Evolutionary conservation across 805 yeast genomes (phyloP).

Genomic region (Komagataella ulmi): DNA sequence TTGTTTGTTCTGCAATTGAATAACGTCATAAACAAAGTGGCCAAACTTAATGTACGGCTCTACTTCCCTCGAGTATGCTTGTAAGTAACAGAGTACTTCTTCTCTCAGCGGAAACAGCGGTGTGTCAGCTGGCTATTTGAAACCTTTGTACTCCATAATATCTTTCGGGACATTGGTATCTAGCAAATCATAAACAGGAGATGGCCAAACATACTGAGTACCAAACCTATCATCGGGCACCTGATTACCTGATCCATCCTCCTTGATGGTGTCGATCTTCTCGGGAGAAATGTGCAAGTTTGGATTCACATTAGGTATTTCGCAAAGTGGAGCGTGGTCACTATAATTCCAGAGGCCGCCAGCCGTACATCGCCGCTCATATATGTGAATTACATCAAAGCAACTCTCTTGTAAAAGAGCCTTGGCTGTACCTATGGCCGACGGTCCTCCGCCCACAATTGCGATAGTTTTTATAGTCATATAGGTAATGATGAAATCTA

Average conservation of each 20-base stretch:
- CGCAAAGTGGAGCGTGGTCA: slow-evolving; percentile 3
- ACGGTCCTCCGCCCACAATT: slow-evolving; percentile 70
- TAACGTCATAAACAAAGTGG: slow-evolving; percentile 32
- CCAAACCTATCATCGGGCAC: slow-evolving; percentile 2
- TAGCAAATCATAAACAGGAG: slow-evolving; percentile 49
- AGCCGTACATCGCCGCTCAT: slow-evolving; percentile 40
- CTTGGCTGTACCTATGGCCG: slow-evolving; percentile 53
- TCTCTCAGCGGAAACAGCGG: slow-evolving; percentile 43
- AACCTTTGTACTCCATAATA: slow-evolving; percentile 52
- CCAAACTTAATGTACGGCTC: slow-evolving; percentile 25
- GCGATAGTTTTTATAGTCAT: slow-evolving; percentile 28
- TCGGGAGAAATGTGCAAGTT: background rate
- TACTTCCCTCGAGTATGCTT: slow-evolving; percentile 32
- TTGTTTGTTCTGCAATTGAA: slow-evolving; percentile 10
- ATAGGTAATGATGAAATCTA: background rate
- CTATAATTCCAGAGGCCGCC: slow-evolving; percentile 75
- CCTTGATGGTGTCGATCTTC: background rate
- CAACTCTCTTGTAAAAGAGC: slow-evolving; percentile 41
- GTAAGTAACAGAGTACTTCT: slow-evolving; percentile 46
- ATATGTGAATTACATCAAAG: slow-evolving; percentile 36
- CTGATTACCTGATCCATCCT: background rate
- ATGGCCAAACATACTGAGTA: slow-evolving; percentile 24
- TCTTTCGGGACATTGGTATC: slow-evolving; percentile 58
- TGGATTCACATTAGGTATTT: slow-evolving; percentile 19
- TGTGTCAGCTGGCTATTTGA: slow-evolving; percentile 30